phyloP scores from a whole-genome alignment of 2,329 filamentous ascomycete species.

The Albifimbria verrucaria region DNA sequence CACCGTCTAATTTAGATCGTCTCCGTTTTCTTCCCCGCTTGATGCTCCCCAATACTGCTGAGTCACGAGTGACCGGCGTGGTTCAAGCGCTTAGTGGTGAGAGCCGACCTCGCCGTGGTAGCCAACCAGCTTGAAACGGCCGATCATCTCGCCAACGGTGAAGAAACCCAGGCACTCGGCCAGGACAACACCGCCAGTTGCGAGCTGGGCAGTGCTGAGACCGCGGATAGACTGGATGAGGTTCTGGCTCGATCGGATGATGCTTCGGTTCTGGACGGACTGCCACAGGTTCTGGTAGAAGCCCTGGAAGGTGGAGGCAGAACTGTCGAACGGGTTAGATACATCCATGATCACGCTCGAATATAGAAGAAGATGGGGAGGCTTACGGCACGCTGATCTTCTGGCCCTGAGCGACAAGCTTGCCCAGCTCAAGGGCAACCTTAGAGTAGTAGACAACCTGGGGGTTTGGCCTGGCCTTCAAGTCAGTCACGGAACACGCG shows the following conservation, averaged over 20 bases:
- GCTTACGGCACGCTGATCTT: slow-evolving; percentile 95
- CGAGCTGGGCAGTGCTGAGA: slow-evolving; percentile 67
- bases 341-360: too few relatives aligned
- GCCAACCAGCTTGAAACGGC: slow-evolving; percentile 89
- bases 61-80: neutral
- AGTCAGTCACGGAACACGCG: neutral
- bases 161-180: slow-evolving; percentile 96
- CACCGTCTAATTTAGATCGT: neutral
- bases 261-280: slow-evolving; percentile 62
- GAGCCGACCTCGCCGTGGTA: slow-evolving; percentile 71
- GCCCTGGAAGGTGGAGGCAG: slow-evolving; percentile 75
- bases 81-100: slow-evolving; percentile 50
- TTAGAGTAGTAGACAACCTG: slow-evolving; percentile 87
- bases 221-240: slow-evolving; percentile 60
- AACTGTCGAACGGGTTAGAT: slow-evolving; percentile 46
- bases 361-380: slow-evolving; percentile 5
- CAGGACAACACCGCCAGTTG: slow-evolving; percentile 69
- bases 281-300: slow-evolving; percentile 78
- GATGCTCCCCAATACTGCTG: too few relatives aligned
- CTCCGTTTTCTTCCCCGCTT: neutral
- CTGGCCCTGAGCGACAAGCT: slow-evolving; percentile 82
- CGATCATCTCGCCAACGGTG: slow-evolving; percentile 95
- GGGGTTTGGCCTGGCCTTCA: slow-evolving; percentile 70
- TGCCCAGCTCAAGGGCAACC: slow-evolving; percentile 82
- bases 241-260: slow-evolving; percentile 54